phyloP scores from a whole-genome alignment of 345 rosid genomes.

The Streptanthus diversifolius region DNA sequence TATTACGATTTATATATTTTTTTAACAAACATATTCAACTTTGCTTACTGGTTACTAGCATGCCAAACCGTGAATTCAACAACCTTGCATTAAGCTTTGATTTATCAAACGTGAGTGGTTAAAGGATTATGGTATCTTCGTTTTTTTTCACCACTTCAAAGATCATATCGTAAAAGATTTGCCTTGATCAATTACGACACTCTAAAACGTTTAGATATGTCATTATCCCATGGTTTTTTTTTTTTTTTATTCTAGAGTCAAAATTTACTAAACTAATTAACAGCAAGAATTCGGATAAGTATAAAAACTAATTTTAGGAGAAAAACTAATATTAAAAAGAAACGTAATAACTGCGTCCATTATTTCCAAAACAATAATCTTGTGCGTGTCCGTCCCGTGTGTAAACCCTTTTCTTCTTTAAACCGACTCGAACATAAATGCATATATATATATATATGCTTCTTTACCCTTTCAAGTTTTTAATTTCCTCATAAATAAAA shows the following conservation, averaged over 20 bases:
- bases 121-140: not conserved
- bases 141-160: not conserved
- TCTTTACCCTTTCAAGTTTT: not conserved
- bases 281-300: not conserved
- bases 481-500: not conserved
- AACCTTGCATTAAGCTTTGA: no score
- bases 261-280: not conserved
- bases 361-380: not conserved
- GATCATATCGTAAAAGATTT: no score
- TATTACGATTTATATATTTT: not conserved
- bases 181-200: no score
- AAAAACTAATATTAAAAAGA: not conserved
- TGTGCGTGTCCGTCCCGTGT: conserved; percentile 26
- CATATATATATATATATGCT: not conserved
- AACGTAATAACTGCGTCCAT: conserved; percentile 1
- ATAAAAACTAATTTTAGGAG: not conserved
- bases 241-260: not conserved
- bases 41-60: not conserved
- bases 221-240: not conserved
- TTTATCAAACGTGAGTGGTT: not conserved
- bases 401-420: not conserved
- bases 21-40: not conserved
- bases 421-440: conserved; percentile 12
- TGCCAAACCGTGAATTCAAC: not conserved
- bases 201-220: not conserved